Conservation (phyloP, 2,329 filamentous ascomycete species). For the Phialophora macrospora region DNA sequence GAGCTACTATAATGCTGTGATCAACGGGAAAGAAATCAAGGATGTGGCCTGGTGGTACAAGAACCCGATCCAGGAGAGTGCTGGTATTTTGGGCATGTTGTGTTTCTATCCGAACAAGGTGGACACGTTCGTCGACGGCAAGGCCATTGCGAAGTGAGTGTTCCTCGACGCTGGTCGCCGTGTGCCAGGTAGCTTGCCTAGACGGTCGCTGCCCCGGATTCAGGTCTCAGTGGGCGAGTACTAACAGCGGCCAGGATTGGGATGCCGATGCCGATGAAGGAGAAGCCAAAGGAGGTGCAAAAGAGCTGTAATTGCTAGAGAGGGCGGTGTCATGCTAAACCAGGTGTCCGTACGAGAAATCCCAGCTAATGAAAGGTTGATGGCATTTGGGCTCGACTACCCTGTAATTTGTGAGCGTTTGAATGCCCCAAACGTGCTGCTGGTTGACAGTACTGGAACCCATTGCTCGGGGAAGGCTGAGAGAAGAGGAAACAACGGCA, state of each 20-base stretch:
- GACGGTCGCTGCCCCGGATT: neutral
- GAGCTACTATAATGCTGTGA: conserved; percentile 39
- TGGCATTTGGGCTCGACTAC: neutral
- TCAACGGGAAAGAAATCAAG: conserved; percentile 37
- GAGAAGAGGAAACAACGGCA: neutral
- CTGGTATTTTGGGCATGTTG: conserved; percentile 33
- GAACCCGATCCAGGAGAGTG: conserved; percentile 36
- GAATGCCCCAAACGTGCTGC: no score
- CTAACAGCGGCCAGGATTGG: conserved; percentile 10
- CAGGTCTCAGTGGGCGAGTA: neutral
- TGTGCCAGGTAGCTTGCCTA: neutral
- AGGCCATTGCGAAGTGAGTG: conserved; percentile 35
- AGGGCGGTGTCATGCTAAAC: neutral
- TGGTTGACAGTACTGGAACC: neutral
- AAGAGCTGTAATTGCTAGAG: conserved; percentile 4
- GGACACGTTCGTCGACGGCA: conserved; percentile 37
- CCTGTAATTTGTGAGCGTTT: no score
- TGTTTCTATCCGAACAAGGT: conserved; percentile 41
- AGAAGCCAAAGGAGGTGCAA: conserved; percentile 1
- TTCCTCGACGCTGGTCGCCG: conserved; percentile 7
- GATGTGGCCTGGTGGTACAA: conserved; percentile 40
- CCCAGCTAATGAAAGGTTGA: neutral
- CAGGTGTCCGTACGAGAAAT: neutral
- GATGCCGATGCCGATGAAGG: conserved; percentile 11
- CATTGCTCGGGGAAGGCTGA: neutral